Evolutionary conservation across 331 rosid genomes (phyloP), one percentile per base, ranked within the genome.

Genomic region (Phaseolus coccineus): DNA sequence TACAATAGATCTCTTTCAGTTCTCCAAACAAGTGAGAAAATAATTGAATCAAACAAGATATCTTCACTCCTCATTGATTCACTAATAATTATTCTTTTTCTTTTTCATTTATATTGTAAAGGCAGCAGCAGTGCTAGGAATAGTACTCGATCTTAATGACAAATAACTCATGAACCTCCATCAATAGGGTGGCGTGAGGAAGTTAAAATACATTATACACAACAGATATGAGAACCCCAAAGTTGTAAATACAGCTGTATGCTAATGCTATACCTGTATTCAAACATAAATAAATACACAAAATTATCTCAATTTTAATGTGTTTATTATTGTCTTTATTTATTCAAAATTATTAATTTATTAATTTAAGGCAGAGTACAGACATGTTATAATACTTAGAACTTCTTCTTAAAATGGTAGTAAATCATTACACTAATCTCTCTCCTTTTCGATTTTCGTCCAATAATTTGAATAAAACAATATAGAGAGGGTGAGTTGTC

Each of bases 401-500:
- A 48, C 24, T 22, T 47, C 13, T 1, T n/a, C 77, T 79, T 81
- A 73, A 61, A 64, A 77, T 70, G 69, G 30, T 65, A 39, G 8
- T 65, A 65, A 73, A 79, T 79, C 53, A 71, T 48, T 77, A 31
- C 28, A 61, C 27, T 16, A 2, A 59, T 67, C 48, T 62, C 74
- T 44, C 25, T 51, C 19, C 40, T 13, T 71, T 57, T 72, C 16
- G 25, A 15, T 63, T 37, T 14, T 56, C 19, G 73, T 8, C 4
- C 47, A 76, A 51, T 78, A 71, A 65, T 84, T 52, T 40, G 63
- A 33, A 28, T 10, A 61, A 66, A 76, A 37, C 9, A 56, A 15
- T 11, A 71, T 63, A 48, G 55, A 24, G 84, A 6, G 76, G 84
- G 44, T 88, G 87, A 83, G 97, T 87, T 89, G 97, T 84, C 87